Base-by-base conservation (phyloP, 306 rosid genomes). In the Parietaria judaica region DNA sequence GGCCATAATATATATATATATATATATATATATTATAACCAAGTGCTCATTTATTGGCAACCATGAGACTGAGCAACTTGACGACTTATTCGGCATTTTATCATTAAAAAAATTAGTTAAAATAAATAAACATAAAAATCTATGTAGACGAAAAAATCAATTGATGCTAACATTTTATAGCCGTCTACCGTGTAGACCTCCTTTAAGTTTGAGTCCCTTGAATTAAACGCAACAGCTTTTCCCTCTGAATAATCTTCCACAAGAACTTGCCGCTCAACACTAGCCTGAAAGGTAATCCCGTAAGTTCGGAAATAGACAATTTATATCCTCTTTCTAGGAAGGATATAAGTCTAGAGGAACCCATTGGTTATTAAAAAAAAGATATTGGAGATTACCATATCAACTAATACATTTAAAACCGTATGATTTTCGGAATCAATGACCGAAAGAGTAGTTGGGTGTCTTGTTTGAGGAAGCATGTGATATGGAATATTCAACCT, bases 401-500 rank as follows among this genome's bases (percentile, higher is more conserved):
- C 98, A 34, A 92, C 83, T 57, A 92, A 74, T 71, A 84, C 98
- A 74, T 92, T 92, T 41, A 71, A 6, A 74, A 92, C 96, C 3
- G 83, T 85, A 65, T 78, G 77, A 74, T 73, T 92, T 65, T 84
- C 95, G 9, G 83, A 85, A 56, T 84, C 78, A 67, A 92, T 63
- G 69, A 79, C 68, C 17, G 92, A 85, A 70, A 85, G 79, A 66
- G 75, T 67, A 9, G 98, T 72, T 39, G 94, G 98, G 80, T 84
- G 84, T 7, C 59, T 35, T 80, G 98, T 90, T 60, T 78, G 74
- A 64, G 98, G 98, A 80, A 81, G 92, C 96, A 91, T 83, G 80
- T 88, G 77, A 34, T 66, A 57, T 38, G 89, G 96, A 67, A 91
- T 80, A 43, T 41, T 54, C 79, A 91, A 72, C 80, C 98, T 91